A percentile compares a stretch with the other conserved stretches of the same genome.
These are phyloP conservation scores for Geotrichum reessii DNA, from an alignment of 1,139 yeast species.

Conservation along the genomic window DNA sequence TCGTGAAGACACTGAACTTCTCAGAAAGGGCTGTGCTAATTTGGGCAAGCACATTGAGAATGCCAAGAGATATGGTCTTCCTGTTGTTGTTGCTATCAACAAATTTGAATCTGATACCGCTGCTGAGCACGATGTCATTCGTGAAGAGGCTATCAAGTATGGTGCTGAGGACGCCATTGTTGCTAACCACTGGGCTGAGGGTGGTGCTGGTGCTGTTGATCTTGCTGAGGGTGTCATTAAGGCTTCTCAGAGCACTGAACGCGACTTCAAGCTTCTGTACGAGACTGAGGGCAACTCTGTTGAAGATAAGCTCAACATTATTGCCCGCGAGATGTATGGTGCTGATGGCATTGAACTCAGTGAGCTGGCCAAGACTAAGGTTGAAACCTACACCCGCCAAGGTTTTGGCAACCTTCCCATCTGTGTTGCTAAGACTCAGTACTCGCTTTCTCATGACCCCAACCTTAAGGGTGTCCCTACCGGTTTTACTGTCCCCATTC, in stretches of 20 bases:
- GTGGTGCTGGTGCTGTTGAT: constrained; percentile 89
- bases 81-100: constrained; percentile 95
- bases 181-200: constrained; percentile 97
- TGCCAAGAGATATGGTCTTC: constrained; percentile 81
- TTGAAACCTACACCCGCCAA: constrained; percentile 77
- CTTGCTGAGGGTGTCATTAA: constrained; percentile 80
- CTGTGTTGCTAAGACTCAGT: constrained; percentile 97
- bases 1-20: constrained; percentile 77
- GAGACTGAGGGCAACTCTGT: constrained; percentile 61
- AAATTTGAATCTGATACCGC: constrained; percentile 81
- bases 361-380: constrained; percentile 78
- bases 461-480: constrained; percentile 90
- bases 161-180: constrained; percentile 94
- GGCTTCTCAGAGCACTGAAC: constrained; percentile 54
- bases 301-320: constrained; percentile 74
- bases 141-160: constrained; percentile 78
- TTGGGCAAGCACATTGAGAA: constrained; percentile 86
- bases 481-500: constrained; percentile 88
- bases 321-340: constrained; percentile 91
- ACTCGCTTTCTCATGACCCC: constrained; percentile 93
- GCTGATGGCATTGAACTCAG: constrained; percentile 83
- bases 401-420: constrained; percentile 91
- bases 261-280: constrained; percentile 66
- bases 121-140: constrained; percentile 78
- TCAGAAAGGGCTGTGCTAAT: constrained; percentile 80